Evolutionary conservation across 225 moss, liverwort and hornwort species (phyloP).

Genomic region (Antitrichia curtipendula): DNA sequence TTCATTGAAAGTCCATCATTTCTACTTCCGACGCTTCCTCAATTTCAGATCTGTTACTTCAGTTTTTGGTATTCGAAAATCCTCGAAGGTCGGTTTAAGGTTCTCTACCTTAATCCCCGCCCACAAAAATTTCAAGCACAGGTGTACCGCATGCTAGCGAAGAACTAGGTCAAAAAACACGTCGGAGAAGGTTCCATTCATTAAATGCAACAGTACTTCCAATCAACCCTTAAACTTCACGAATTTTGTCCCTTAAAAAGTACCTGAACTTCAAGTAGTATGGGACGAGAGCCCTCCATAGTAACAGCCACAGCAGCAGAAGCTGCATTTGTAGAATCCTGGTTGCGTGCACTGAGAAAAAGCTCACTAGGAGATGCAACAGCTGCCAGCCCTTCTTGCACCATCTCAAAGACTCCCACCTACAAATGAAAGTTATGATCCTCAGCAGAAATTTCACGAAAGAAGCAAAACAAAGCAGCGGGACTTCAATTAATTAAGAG

Average conservation of each 20-base stretch:
- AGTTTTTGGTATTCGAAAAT: not conserved
- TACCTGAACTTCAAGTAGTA: constrained; percentile 97
- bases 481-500: not conserved
- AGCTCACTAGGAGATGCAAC: constrained; percentile 91
- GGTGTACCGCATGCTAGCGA: not conserved
- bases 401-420: constrained; percentile 98
- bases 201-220: not conserved
- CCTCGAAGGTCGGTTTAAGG: not conserved
- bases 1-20: too few species aligned
- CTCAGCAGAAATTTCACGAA: not conserved
- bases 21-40: not conserved
- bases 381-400: constrained; percentile 74
- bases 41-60: not conserved
- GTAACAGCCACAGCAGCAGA: constrained; percentile 95
- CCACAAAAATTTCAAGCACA: not conserved
- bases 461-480: not conserved
- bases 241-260: not conserved
- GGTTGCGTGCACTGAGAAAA: constrained; percentile 79
- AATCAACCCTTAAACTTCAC: not conserved
- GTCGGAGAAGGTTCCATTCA: not conserved
- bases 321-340: constrained; percentile 59
- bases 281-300: constrained; percentile 97
- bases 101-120: not conserved
- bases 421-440: not conserved
- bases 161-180: not conserved